Conservation (phyloP, 345 rosid genomes). For the Lepidium didymum region DNA sequence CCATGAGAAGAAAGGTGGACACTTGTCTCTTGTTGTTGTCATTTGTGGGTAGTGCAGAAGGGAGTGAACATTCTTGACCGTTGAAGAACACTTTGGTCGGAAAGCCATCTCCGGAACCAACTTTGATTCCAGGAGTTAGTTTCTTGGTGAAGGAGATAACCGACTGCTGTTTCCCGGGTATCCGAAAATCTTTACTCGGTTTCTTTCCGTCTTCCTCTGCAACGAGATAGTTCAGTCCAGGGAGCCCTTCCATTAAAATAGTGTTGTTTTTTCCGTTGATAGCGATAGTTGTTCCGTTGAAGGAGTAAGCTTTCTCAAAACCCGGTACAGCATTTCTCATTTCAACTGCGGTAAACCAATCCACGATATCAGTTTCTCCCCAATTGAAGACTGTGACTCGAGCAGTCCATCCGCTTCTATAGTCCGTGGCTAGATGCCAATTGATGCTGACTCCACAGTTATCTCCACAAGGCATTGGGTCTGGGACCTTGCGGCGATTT, state of each 20-base stretch:
- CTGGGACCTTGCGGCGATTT: slow-evolving; percentile 51
- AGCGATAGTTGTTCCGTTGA: slow-evolving; percentile 50
- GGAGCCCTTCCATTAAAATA: slow-evolving; percentile 68
- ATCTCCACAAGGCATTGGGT: slow-evolving; percentile 82
- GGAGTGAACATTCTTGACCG: slow-evolving; percentile 87
- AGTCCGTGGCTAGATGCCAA: slow-evolving; percentile 80
- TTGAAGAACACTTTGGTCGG: slow-evolving; percentile 85
- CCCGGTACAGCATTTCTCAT: slow-evolving; percentile 62
- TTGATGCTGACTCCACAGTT: slow-evolving; percentile 91
- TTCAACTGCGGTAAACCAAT: slow-evolving; percentile 85
- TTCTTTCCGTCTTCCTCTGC: slow-evolving; percentile 52
- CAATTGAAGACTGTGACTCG: slow-evolving; percentile 90
- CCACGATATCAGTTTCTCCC: slow-evolving; percentile 61
- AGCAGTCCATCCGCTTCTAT: slow-evolving; percentile 75
- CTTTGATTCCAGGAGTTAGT: slow-evolving; percentile 52
- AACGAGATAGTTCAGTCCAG: slow-evolving; percentile 76
- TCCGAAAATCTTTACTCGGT: slow-evolving; percentile 50
- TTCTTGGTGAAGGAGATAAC: slow-evolving; percentile 84
- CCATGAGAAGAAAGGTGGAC: slow-evolving; percentile 7
- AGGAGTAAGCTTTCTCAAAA: slow-evolving; percentile 70
- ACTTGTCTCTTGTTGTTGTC: neutral
- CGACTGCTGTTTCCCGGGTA: slow-evolving; percentile 94
- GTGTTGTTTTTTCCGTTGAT: slow-evolving; percentile 48
- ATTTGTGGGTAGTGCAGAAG: slow-evolving; percentile 45
- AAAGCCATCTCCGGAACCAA: slow-evolving; percentile 68